Percentiles rank a stretch among this genome's conserved stretches.
Conservation (phyloP, 2,329 filamentous ascomycete genomes). For the Colletotrichum viniferum region DNA sequence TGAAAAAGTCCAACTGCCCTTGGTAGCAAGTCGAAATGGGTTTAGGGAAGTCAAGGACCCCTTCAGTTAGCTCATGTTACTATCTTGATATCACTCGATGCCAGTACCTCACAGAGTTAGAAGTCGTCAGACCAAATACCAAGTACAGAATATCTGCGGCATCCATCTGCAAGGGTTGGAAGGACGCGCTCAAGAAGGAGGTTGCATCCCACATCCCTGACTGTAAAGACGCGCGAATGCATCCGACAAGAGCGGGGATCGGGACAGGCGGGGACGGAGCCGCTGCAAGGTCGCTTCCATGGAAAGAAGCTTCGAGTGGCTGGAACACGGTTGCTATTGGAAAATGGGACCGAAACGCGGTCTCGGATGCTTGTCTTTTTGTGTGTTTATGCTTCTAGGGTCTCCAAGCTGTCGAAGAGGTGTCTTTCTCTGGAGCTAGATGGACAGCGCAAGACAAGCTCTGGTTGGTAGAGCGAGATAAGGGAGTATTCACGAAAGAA, state of each 20-base stretch:
- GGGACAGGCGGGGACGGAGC: constrained; percentile 1
- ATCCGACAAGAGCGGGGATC: not conserved
- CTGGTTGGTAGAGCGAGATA: not conserved
- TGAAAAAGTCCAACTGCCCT: not conserved
- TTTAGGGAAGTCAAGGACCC: not conserved
- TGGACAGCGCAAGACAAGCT: not conserved
- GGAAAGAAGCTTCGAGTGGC: not conserved
- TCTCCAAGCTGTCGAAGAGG: not conserved
- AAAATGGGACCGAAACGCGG: not conserved
- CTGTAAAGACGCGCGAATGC: not conserved
- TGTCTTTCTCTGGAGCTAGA: not conserved
- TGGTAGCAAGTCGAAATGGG: not conserved
- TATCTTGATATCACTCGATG: not conserved
- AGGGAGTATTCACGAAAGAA: not conserved
- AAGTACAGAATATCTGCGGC: not conserved
- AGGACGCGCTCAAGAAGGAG: not conserved
- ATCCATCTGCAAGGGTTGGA: not conserved
- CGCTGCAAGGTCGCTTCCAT: not conserved
- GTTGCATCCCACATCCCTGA: constrained; percentile 12
- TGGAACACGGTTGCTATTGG: not conserved
- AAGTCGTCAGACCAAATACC: not conserved
- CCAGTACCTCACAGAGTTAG: not conserved
- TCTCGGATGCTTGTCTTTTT: not conserved
- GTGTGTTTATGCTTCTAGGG: not conserved
- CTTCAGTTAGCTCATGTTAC: not conserved